Base-by-base conservation (phyloP, 176 grass and related monocot species). In the Oryza glaberrima region DNA sequence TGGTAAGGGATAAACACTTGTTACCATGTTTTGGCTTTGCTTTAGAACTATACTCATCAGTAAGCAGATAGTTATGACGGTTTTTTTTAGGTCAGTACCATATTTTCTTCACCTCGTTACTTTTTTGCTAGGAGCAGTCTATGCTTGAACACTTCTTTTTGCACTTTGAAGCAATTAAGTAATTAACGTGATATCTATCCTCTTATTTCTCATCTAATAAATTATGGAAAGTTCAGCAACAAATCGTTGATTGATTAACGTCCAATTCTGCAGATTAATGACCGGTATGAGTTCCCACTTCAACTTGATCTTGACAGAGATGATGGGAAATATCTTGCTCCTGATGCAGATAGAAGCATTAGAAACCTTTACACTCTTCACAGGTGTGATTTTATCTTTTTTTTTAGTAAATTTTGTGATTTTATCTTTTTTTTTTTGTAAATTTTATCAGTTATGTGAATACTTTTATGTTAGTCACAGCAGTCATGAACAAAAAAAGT, bases 301-400 rank as follows among this genome's bases (percentile, higher is more conserved):
- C 88, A 92, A 90, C 90, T 98, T 81, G 92, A 98, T 86, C 90
- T 98, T 83, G 95, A 98, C 83, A 94, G 88, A 89, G 92, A 93
- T 61, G 65, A 91, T 86, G 92, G 95, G 43, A 98, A 93, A 77
- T 98, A 98, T 91, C 95, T 98, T 76, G 76, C 95, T 93, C 95
- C 95, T 63, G 90, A 93, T 73, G 95, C 95, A 66, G 89, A 98
- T 89, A 91, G 86, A 88, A 98, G 85, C 75, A 90, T 98, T 65
- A 87, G 95, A 74, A 98, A 98, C 82, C 88, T 98, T 79, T 98
- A 98, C 81, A 98, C 92, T 34, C 91, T 98, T 76, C 95, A 98
- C 73, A 98, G 95, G 95, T 98, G 72, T 41, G 35, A 48, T 82
- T 76, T 69, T 77, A 51, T 63, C 6, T 23, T 26, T 10, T 80